Percentiles rank a stretch among this genome's conserved stretches.
Evolutionary conservation across 2,329 filamentous ascomycete species (phyloP).

Genomic region (Cytospora paraplurivora): DNA sequence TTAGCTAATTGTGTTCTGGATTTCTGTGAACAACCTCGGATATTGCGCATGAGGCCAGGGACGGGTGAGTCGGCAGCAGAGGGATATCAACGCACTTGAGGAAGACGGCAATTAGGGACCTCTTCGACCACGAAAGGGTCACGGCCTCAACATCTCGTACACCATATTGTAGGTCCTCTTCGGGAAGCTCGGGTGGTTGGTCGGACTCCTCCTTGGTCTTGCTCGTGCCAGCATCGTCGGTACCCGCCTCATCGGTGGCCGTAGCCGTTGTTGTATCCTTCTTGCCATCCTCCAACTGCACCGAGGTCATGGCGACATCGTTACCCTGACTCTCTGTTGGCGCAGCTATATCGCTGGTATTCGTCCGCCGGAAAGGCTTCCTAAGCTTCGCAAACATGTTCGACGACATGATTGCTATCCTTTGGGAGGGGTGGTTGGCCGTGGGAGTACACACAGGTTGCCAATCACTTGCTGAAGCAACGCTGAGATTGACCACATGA

Average conservation of each 20-base stretch:
- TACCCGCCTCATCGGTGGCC: not conserved
- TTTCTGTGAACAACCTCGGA: no score
- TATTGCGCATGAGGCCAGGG: not conserved
- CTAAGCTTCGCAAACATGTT: not conserved
- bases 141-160: slow-evolving; percentile 33
- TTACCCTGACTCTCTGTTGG: not conserved
- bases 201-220: not conserved
- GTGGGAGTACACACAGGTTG: not conserved
- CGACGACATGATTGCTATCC: not conserved
- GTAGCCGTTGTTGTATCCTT: not conserved
- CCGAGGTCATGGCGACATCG: not conserved
- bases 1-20: not conserved
- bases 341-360: not conserved
- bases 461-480: not conserved
- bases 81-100: slow-evolving; percentile 35
- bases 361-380: not conserved
- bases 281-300: not conserved
- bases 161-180: slow-evolving; percentile 31
- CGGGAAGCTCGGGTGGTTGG: slow-evolving; percentile 9
- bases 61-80: not conserved
- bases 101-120: slow-evolving; percentile 34
- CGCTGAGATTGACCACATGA: not conserved
- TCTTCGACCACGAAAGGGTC: slow-evolving; percentile 32
- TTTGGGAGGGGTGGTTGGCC: not conserved
- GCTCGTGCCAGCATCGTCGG: not conserved